phyloP scores from a whole-genome alignment of 306 rosid genomes.

The Castanea mollissima region DNA sequence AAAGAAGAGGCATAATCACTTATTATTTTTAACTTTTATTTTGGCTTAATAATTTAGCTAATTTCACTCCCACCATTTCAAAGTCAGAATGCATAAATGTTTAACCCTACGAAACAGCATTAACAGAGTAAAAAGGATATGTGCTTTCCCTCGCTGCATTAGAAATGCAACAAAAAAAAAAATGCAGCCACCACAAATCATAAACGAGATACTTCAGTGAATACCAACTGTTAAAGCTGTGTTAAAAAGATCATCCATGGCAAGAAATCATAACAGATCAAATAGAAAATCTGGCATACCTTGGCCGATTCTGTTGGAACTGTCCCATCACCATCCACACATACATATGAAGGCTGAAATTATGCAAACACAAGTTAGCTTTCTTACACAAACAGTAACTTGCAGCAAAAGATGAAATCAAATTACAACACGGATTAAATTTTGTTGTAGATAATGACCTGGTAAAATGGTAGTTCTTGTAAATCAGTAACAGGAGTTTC shows the following conservation, averaged over 20 bases:
- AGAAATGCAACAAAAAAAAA: background rate
- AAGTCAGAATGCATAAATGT: background rate
- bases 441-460: conserved; percentile 46
- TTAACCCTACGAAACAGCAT: background rate
- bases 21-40: background rate
- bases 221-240: background rate
- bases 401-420: background rate
- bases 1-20: background rate
- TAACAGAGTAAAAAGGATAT: background rate
- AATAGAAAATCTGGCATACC: conserved; percentile 46
- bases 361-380: conserved; percentile 22
- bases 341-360: conserved; percentile 64
- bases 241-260: background rate
- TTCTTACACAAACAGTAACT: background rate
- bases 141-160: background rate
- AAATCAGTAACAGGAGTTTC: conserved; percentile 69
- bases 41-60: background rate
- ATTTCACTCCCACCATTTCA: too few species aligned
- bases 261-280: background rate
- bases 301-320: conserved; percentile 88
- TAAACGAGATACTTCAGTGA: background rate
- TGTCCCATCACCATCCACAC: conserved; percentile 94
- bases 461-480: conserved; percentile 46
- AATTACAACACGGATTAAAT: background rate
- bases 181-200: background rate